Evolutionary conservation across 495 filamentous ascomycete species (phyloP), one percentile per base, ranked within the genome.

Genomic region (Diplogelasinospora grovesii): DNA sequence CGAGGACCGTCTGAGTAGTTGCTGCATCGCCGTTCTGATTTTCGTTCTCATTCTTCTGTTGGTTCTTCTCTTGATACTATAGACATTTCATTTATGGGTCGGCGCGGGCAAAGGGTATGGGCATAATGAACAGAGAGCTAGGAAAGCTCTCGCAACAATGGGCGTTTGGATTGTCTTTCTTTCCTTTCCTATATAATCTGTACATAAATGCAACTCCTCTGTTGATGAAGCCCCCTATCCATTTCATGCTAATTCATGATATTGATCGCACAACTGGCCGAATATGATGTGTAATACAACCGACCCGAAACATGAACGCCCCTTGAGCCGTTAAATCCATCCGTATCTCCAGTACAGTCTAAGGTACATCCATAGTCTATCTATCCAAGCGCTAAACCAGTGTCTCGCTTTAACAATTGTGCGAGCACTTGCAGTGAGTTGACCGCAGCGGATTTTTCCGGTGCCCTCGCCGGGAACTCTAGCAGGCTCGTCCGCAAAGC

Each of bases 1-100:
- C 66, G 92, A 97, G 72, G 92, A 93, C 80, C 67, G 69, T 62
- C 65, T 81, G 71, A 96, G 88, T 44, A 86, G 87, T 54, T 96
- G 89, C 63, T 97, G 89, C 64, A 95, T 98, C 49, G 86, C 69
- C 10, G 53, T 89, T 11, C 70, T 96, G 49, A 92, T 95, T 32
- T 74, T 87, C 40, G 83, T 92, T 35, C 75, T 96, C 43, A 80
- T 94, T 41, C 64, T 96, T 29, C 63, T 96, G 57, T 72, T 96
- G 53, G 78, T 95, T 50, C 63, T 96, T 37, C 41, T 81, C 14
- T 49, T 81, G 41, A 50, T 79, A 18, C 49, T 81, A 51, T 79
- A 66, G 30, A 8, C n/a, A 13, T 13, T 21, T 13, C 33, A n/a
- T n/a, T n/a, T n/a, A 38, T 19, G n/a, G 29, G 34, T 22, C 28